A percentile compares a stretch with the other conserved stretches of the same genome.
These are phyloP conservation scores for Fusarium stilboides DNA, from an alignment of 2,329 filamentous ascomycete species.

Conservation along the genomic window DNA sequence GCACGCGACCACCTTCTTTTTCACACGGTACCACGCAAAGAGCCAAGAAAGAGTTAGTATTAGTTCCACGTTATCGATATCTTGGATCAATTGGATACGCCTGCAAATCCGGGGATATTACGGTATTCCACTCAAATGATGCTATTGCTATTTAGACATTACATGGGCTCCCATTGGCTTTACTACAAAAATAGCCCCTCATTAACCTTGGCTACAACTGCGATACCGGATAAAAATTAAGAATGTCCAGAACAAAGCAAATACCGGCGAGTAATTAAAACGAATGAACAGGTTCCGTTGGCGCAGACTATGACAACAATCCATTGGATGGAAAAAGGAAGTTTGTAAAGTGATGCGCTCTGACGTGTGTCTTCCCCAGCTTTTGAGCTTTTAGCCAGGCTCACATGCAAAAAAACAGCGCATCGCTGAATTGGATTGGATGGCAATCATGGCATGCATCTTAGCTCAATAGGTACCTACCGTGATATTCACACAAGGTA, in stretches of 20 bases:
- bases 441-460: background rate
- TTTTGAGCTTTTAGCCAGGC: conserved; percentile 14
- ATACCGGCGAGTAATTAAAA: background rate
- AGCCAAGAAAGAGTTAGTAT: conserved; percentile 1
- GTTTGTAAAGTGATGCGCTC: conserved; percentile 18
- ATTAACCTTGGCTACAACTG: background rate
- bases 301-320: background rate
- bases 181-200: background rate
- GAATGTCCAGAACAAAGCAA: background rate
- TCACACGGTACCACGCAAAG: conserved; percentile 2
- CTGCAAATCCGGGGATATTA: conserved; percentile 6
- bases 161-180: conserved; percentile 3
- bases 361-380: conserved; percentile 27
- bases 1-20: conserved; percentile 36
- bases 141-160: conserved; percentile 18
- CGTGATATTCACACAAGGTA: conserved; percentile 23
- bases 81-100: background rate
- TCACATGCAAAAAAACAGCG: conserved; percentile 35
- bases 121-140: conserved; percentile 23
- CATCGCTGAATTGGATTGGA: conserved; percentile 1
- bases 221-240: background rate
- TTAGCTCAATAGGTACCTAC: conserved; percentile 13
- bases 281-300: background rate
- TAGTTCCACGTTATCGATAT: conserved; percentile 1
- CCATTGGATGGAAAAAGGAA: conserved; percentile 20